Evolutionary conservation across 2,329 filamentous ascomycete genomes (phyloP).

Genomic region (Penicillium sp.): DNA sequence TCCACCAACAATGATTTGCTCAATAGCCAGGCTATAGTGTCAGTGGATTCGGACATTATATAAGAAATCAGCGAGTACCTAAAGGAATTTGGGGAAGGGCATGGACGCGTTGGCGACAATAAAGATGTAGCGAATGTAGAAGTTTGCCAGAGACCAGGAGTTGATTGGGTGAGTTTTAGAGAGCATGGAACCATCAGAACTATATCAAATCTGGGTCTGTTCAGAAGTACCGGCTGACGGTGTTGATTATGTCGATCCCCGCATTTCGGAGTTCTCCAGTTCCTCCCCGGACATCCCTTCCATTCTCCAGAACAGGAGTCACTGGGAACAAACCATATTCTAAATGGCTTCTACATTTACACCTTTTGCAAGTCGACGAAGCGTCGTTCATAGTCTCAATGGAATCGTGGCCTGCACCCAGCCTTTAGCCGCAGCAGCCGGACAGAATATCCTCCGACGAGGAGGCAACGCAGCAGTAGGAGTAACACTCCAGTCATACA

Average conservation of each 20-base stretch:
- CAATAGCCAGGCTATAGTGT: no score
- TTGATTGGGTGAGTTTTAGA: no score
- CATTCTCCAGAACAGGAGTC: neutral
- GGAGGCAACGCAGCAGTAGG: constrained; percentile 57
- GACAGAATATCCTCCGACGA: constrained; percentile 74
- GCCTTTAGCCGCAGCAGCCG: constrained; percentile 85
- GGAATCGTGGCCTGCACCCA: constrained; percentile 89
- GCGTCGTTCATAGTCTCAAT: constrained; percentile 33
- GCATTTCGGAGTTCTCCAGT: neutral
- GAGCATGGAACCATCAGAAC: no score
- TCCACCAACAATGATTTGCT: no score
- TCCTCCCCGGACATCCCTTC: neutral
- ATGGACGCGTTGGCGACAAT: no score
- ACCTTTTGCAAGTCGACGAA: neutral
- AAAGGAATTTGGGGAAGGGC: no score
- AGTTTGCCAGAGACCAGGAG: no score
- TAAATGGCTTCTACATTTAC: neutral
- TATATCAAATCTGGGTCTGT: no score
- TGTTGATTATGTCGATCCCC: neutral
- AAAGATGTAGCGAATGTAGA: no score
- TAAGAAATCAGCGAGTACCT: no score
- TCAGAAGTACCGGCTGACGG: no score
- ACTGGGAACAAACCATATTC: neutral
- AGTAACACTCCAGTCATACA: neutral
- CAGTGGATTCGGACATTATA: no score